Conservation (phyloP, 1,284 basidiomycete genomes). For the Rhodotorula sp. region DNA sequence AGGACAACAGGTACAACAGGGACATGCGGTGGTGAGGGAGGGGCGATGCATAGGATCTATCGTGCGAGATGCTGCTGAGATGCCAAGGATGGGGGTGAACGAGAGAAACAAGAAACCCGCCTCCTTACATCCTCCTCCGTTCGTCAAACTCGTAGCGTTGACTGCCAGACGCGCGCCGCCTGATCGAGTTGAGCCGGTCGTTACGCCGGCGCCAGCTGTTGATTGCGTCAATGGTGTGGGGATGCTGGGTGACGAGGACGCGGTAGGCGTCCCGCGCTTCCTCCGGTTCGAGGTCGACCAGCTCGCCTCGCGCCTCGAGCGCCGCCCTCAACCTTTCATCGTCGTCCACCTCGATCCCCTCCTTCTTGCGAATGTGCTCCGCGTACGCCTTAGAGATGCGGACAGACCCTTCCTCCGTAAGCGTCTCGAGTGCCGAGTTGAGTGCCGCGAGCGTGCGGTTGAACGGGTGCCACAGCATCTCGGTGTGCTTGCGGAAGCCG, state of each 20-base stretch:
- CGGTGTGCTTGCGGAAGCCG: background rate
- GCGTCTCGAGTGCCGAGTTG: conserved; percentile 2
- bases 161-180: too few relatives aligned
- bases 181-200: background rate
- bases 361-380: background rate
- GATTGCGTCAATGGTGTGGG: background rate
- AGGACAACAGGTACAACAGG: too few relatives aligned
- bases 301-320: background rate
- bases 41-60: too few relatives aligned
- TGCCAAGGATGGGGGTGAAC: too few relatives aligned
- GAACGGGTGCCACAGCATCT: conserved; percentile 16
- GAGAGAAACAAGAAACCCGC: too few relatives aligned
- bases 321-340: background rate
- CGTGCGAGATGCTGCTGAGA: too few relatives aligned
- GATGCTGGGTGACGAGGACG: background rate
- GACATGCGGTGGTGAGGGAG: too few relatives aligned
- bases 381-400: background rate
- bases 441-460: conserved; percentile 10
- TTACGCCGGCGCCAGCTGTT: background rate
- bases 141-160: too few relatives aligned
- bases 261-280: background rate
- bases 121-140: too few relatives aligned
- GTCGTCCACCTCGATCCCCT: background rate
- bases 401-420: background rate
- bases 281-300: background rate